Base-by-base conservation (phyloP, 805 yeast genomes). In the Lachancea kluyveri region DNA sequence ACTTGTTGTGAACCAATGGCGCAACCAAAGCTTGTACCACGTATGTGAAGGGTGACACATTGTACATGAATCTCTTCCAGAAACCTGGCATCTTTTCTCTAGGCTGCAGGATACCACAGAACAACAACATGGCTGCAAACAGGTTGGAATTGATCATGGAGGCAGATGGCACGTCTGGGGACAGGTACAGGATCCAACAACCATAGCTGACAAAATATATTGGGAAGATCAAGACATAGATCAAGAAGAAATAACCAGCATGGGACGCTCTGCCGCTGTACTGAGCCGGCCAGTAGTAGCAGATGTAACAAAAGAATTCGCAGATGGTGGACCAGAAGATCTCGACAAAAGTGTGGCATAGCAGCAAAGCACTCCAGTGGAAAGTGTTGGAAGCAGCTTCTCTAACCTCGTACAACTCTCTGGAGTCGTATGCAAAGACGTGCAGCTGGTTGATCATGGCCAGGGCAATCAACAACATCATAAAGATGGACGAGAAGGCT, bases 371-470 rank as follows among this genome's bases (percentile, higher is more conserved):
- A 46, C 64, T 45, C 87, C 87, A 79, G 30, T 74, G 65, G 57
- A 76, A 80, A 3, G 85, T 75, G 50, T 70, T 77, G 1, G 86
- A 75, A 18, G 83, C 82, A 34, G 82, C 68, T 55, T 79, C 88
- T 56, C 88, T 70, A 26, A 71, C 81, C 55, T 79, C 87, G 45
- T 75, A 79, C 21, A 79, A 54, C 40, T 72, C 73, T 59, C 87
- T 67, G 46, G 75, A 79, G 27, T 58, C 54, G 26, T 70, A 71
- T 45, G 67, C 81, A 47, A 71, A 62, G 15, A 83, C 84, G 39
- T 75, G 67, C 61, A 73, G 65, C 54, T 80, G 87, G 46, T 77
- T 72, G 27, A 72, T 58, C 62, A 78, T 59, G 17, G 78, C 70
- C 40, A 67, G 59, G 46, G 77, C 56, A 39, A 66, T 57, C 49